Conservation (phyloP, 2,329 filamentous ascomycete genomes). For the Plenodomus biglobosus region DNA sequence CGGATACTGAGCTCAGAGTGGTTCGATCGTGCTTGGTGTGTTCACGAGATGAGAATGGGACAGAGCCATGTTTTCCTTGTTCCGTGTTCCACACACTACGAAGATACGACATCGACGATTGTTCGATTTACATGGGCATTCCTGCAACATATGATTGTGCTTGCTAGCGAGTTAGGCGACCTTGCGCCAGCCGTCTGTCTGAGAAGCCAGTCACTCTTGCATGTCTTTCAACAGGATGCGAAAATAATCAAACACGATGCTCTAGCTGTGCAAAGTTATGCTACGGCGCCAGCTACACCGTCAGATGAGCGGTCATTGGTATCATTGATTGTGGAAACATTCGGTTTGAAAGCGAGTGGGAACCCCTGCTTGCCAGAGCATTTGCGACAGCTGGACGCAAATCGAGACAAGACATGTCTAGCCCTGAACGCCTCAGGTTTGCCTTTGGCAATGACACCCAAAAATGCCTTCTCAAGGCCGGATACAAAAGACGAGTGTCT, state of each 20-base stretch:
- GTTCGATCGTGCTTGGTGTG: slow-evolving; percentile 51
- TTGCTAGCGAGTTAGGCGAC: slow-evolving; percentile 31
- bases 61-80: slow-evolving; percentile 47
- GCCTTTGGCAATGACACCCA: slow-evolving; percentile 41
- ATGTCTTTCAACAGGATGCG: slow-evolving; percentile 18
- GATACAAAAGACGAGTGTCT: slow-evolving; percentile 46
- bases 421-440: slow-evolving; percentile 46
- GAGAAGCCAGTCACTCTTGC: slow-evolving; percentile 24
- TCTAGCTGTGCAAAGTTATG: slow-evolving; percentile 1
- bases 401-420: slow-evolving; percentile 49
- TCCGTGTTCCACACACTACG: slow-evolving; percentile 33
- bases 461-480: slow-evolving; percentile 31
- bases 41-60: slow-evolving; percentile 48
- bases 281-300: background rate
- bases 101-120: slow-evolving; percentile 26
- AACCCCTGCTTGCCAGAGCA: slow-evolving; percentile 46
- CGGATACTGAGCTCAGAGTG: slow-evolving; percentile 46
- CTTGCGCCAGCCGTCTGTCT: slow-evolving; percentile 13
- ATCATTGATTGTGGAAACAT: slow-evolving; percentile 40
- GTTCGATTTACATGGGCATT: slow-evolving; percentile 47
- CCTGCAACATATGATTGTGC: slow-evolving; percentile 45
- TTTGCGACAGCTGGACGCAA: slow-evolving; percentile 45
- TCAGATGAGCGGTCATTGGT: slow-evolving; percentile 7
- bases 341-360: slow-evolving; percentile 47
- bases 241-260: slow-evolving; percentile 5